Base-by-base conservation (phyloP, 176 grass and related monocot species). In the Musa schizocarpa region DNA sequence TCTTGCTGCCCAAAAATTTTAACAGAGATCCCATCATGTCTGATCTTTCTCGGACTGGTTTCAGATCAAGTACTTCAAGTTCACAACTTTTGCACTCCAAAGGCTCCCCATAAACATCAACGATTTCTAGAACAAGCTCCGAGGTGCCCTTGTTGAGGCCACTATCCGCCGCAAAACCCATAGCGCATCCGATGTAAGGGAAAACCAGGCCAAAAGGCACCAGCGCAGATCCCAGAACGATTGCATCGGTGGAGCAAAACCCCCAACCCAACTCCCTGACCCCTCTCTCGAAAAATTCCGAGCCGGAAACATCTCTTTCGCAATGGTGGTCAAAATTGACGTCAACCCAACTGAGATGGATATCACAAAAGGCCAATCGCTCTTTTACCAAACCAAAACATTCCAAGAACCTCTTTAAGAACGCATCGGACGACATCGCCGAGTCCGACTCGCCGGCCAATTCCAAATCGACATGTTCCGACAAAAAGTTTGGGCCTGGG, bases 11-110 rank as follows among this genome's bases (percentile, higher is more conserved):
- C 0, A 71, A 81, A 56, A 25, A 73, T 11, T 85, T 67, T 29
- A 67, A 48, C 70, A 43, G 73, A 58, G 20, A 25, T 13, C 10
- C 63, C 43, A 66, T 43, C 34, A 43, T 64, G 43, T 65, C 50
- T 43, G 63, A 67, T 52, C 74, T 21, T 78, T 49, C 74, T 19
- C 10, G 55, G 9, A 24, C 70, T 53, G 13, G 76, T 74, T 81
- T 68, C 63, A 81, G 25, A 85, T 81, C 29, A 69, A 81, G 25
- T 23, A 89, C 68, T 76, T 87, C 77, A 11, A 92, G 82, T 0
- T 83, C 82, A 74, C 87, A 92, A 64, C 69, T 43, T 80, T 81
- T 89, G 77, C 90, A 87, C 73, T 87, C 62, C 61, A 92, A 69
- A 11, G 87, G 87, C 24, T 89, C 83, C 25, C 77, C 84, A 52